Percentiles rank a stretch among this genome's conserved stretches.
These are phyloP conservation scores for Lomentospora prolificans DNA, from an alignment of 2,329 filamentous ascomycete genomes.

Conservation along the genomic window DNA sequence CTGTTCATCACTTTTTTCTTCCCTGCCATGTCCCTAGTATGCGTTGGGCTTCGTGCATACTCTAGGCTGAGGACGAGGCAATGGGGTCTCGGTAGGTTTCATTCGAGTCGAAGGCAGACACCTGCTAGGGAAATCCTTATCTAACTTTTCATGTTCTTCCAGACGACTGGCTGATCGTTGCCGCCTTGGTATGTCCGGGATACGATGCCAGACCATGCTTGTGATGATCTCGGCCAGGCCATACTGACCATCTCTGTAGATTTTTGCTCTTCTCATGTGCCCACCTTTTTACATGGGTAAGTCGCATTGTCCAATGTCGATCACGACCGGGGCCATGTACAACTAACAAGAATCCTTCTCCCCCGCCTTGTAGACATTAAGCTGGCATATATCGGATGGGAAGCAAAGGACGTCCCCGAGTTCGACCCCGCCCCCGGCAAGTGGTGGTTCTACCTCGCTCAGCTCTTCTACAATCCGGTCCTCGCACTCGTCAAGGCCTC, in stretches of 20 bases:
- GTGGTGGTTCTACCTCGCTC: constrained; percentile 7
- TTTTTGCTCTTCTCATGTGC: neutral
- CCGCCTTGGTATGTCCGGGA: constrained; percentile 17
- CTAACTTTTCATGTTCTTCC: constrained; percentile 10
- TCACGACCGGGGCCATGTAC: too few relatives aligned
- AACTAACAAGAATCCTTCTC: neutral
- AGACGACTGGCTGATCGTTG: constrained; percentile 7
- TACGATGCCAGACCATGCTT: too few relatives aligned
- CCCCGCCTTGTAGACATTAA: constrained; percentile 6
- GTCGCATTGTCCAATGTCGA: neutral
- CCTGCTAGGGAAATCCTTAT: neutral
- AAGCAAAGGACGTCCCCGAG: neutral
- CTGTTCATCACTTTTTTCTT: constrained; percentile 8
- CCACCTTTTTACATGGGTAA: constrained; percentile 1
- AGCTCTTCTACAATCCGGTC: constrained; percentile 9
- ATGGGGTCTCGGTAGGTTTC: constrained; percentile 8
- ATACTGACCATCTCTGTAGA: neutral
- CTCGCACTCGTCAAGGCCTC: constrained; percentile 9
- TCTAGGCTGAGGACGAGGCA: constrained; percentile 4
- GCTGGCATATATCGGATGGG: constrained; percentile 5
- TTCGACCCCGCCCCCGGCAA: neutral
- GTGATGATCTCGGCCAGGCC: constrained; percentile 25
- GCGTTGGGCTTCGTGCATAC: constrained; percentile 1
- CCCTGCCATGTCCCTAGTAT: neutral
- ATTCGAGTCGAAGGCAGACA: neutral